Evolutionary conservation across 2,329 filamentous ascomycete genomes (phyloP), one percentile per base, ranked within the genome.

Genomic region (Beauveria sp.): DNA sequence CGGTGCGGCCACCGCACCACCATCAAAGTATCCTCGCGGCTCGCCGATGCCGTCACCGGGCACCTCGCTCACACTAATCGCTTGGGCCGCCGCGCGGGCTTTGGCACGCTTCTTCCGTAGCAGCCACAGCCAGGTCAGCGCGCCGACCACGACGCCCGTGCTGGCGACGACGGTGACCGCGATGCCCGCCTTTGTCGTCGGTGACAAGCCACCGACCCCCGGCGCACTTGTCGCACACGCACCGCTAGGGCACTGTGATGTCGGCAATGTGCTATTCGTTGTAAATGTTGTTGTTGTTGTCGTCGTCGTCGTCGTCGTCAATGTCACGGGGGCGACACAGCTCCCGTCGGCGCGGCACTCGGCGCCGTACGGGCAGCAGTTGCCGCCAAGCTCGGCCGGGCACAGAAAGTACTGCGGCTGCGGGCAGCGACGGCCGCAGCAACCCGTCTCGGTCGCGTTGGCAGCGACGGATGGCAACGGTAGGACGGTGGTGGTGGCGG

Each of bases 161-260:
- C 73, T 79, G 0, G 81, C 68, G 1, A 79, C 75, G 3, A 81
- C 77, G 20, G 81, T 84, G 0, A 81, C 74, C 6, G 79, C 82
- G n/a, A 87, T 80, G 2, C 84, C 84, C 0, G 80, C 82, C 66
- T 80, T 83, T 2, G 81, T 82, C 1, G 79, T 81, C 1, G 75
- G 69, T 1, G 79, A 79, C 6, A 84, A 68, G 2, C 43, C 53
- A 3, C 52, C 40, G n/a, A 3, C 18, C 8, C 38, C n/a, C 12
- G 3, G 10, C 38, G 24, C 9, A 18, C 28, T 18, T 20, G 18
- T 14, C 18, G 26, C 30, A 3, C 16, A 8, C n/a, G n/a, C 34
- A 3, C 42, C 20, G 28, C n/a, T 16, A 49, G 4, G 9, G 5
- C n/a, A 12, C 16, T 45, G 30, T 6, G n/a, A 4, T 4, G 16